Evolutionary conservation across 2,329 filamentous ascomycete genomes (phyloP), one percentile per base, ranked within the genome.

Genomic region (Talaromyces sp.): DNA sequence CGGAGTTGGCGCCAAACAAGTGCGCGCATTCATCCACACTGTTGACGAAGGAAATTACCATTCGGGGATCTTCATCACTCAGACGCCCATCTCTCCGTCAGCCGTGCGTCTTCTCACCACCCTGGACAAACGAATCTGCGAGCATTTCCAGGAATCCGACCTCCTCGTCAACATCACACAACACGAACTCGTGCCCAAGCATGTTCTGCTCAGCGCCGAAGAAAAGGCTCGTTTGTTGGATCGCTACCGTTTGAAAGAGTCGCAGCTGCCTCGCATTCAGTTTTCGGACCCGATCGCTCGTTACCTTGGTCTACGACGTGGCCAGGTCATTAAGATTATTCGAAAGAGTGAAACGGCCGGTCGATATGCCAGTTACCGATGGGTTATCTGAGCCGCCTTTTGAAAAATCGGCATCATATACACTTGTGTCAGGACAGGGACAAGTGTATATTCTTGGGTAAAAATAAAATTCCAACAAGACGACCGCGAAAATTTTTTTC

Each of bases 281-380:
- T 85, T 90, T 67, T 91, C 90, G 68, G 95, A 99, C 75, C 95
- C 95, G 3, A 92, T 99, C 58, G 91, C 95, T 28, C 88, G 90
- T 70, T 99, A 98, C 76, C 81, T 97, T 60, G 95, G 95, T 13
- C 81, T 99, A 73, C 89, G 90, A 81, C 85, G 93, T 73, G 92
- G 93, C 3, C 91, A 97, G 78, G 93, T 99, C 3, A 95, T 99
- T 71, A 99, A 99, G 85, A 99, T 99, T 70, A 97, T 99, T 71
- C 84, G 95, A 67, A 93, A 89, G 76, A 93, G 89, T 72, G 95
- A 98, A 82, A 99, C 95, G 60, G 95, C 95, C 15, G 95, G 95
- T 64, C 85, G 95, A 58, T 99, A 99, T 78, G 95, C 95, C 55
- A 96, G 92, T 85, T 99, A 99, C 78, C 83, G 93, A 69, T 88